Conservation (phyloP, 164 flowering plant genomes). For the Santalum album region DNA sequence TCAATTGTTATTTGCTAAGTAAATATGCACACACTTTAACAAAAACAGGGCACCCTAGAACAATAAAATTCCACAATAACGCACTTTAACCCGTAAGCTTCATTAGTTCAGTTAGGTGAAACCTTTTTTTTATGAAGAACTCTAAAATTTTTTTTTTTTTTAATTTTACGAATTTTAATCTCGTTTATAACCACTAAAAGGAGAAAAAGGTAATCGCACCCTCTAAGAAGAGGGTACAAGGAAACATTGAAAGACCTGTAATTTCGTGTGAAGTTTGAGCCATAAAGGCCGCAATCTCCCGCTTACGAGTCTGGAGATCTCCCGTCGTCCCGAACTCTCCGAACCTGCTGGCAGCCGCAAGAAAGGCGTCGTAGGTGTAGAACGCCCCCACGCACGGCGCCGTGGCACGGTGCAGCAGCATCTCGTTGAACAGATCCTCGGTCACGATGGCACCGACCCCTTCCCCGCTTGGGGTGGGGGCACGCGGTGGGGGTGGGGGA, state of each 20-base stretch:
- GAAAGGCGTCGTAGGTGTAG: conserved; percentile 43
- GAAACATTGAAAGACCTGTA: conserved; percentile 16
- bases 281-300: conserved; percentile 51
- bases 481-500: not conserved
- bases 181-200: no score
- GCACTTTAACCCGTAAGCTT: no score
- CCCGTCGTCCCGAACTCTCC: conserved; percentile 30
- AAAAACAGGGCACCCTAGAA: no score
- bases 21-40: not conserved
- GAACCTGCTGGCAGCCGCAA: conserved; percentile 23
- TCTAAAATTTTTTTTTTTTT: no score
- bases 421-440: not conserved
- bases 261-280: conserved; percentile 48
- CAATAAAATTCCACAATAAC: no score
- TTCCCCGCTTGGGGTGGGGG: not conserved
- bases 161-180: no score
- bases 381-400: conserved; percentile 15
- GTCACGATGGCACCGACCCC: no score
- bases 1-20: no score
- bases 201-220: no score
- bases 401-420: not conserved
- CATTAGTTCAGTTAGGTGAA: no score
- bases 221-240: no score
- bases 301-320: conserved; percentile 16
- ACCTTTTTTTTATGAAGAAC: no score